Base-by-base conservation (phyloP, 148 eudicot species). In the Chenopodium suecicum region DNA sequence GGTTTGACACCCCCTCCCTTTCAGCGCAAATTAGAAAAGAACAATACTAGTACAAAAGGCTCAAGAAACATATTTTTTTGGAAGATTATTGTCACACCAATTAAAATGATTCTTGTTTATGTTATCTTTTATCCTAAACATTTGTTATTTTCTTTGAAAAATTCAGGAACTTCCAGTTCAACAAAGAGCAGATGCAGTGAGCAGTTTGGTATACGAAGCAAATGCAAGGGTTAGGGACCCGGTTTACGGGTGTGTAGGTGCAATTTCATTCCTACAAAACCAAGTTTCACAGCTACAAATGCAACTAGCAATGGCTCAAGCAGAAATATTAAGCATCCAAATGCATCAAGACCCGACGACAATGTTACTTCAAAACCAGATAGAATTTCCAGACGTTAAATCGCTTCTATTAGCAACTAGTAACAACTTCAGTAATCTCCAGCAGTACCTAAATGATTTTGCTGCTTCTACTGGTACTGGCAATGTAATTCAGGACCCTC, bases 231-330 rank as follows among this genome's bases (percentile, higher is more conserved):
- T 88, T 83, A 78, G 92, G 37, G 98, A 94, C 85, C 98, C 98
- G 0, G 97, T 94, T 1, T 94, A 94, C 25, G 98, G 98, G 13
- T 94, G 98, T 72, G 98, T 94, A 0, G 98, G 98, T 37, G 95
- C 95, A 16, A 94, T 94, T 20, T 90, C 98, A 9, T 90, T 81
- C 80, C 80, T 94, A n/a, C 97, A 94, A 80, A 90, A 83, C 72
- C 93, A 93, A 84, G 97, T 94, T 0, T 88, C 94, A 8, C 88
- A 94, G 87, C 86, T 94, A 14, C 95, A 94, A 79, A 93, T 90
- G 98, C 97, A 94, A 82, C 85, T 94, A 22, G 91, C 97, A 9
- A 84, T 91, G 37, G 97, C 95, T 78, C 92, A 93, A 81, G 90
- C 98, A 3, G 97, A 94, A 87, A 89, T 94, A 60, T 76, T 89